These are phyloP conservation scores for Talaromyces albobiverticillius DNA, from an alignment of 2,329 filamentous ascomycete genomes.

Conservation along the genomic window DNA sequence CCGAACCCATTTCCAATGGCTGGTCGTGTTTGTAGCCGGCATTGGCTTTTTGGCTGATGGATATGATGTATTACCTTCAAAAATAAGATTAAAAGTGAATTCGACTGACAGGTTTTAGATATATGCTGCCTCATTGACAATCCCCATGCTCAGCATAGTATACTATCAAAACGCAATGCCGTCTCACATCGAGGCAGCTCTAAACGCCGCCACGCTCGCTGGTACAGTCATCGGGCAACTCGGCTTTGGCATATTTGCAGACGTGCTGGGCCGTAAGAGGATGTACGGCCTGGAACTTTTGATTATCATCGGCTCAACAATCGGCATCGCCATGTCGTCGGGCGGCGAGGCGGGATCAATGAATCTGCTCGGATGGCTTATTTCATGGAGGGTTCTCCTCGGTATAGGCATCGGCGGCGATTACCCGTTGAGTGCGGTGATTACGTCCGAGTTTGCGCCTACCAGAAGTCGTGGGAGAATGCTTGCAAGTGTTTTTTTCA, in stretches of 20 bases:
- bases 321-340: conserved; percentile 41
- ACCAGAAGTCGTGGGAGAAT: conserved; percentile 63
- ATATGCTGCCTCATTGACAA: conserved; percentile 8
- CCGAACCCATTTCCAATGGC: conserved; percentile 19
- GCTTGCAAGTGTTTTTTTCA: conserved; percentile 80
- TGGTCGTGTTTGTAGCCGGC: conserved; percentile 16
- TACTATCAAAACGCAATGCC: conserved; percentile 10
- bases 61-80: conserved; percentile 18
- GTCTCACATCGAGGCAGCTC: not conserved
- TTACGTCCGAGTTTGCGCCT: conserved; percentile 58
- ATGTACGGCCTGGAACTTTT: conserved; percentile 47
- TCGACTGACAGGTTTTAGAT: too few species aligned
- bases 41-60: conserved; percentile 17
- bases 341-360: conserved; percentile 35
- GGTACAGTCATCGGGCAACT: conserved; percentile 29
- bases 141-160: conserved; percentile 9
- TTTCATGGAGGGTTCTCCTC: conserved; percentile 43
- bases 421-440: conserved; percentile 64
- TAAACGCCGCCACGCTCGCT: conserved; percentile 22
- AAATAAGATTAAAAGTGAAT: too few species aligned
- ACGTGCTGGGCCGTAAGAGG: conserved; percentile 42
- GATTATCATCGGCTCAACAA: conserved; percentile 40
- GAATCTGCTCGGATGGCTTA: conserved; percentile 36
- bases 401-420: conserved; percentile 60
- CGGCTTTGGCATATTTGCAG: conserved; percentile 33